These are phyloP conservation scores for Fistulifera solaris DNA, from an alignment of 108 stramenopile species.

Conservation along the genomic window DNA sequence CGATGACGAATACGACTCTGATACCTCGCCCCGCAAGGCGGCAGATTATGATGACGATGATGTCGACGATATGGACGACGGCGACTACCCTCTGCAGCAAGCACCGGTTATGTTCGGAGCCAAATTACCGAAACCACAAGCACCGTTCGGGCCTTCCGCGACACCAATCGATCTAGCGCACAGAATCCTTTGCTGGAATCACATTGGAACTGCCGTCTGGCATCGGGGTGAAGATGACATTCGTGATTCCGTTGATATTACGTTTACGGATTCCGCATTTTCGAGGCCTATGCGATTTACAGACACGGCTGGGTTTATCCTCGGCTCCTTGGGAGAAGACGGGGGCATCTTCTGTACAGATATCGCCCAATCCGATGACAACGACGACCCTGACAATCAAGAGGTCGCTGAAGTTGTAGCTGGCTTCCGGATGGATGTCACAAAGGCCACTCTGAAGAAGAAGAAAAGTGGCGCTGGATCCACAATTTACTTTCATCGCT, in stretches of 20 bases:
- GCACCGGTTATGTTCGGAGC: background rate
- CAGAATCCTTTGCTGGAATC: constrained; percentile 84
- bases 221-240: constrained; percentile 33
- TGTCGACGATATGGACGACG: background rate
- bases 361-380: constrained; percentile 48
- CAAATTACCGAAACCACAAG: constrained; percentile 39
- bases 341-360: constrained; percentile 76
- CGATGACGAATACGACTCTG: constrained; percentile 4
- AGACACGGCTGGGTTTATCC: constrained; percentile 62
- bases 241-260: constrained; percentile 53
- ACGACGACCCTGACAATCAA: constrained; percentile 36
- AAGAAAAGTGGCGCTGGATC: constrained; percentile 41
- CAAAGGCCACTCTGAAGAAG: constrained; percentile 36
- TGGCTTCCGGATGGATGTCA: constrained; percentile 35
- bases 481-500: constrained; percentile 68
- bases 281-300: constrained; percentile 57
- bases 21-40: too few relatives aligned
- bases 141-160: constrained; percentile 68
- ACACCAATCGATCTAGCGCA: constrained; percentile 57
- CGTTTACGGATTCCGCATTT: constrained; percentile 60
- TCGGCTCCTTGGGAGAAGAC: constrained; percentile 73
- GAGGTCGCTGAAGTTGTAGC: constrained; percentile 27
- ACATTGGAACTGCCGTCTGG: constrained; percentile 54
- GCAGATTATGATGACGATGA: constrained; percentile 5
- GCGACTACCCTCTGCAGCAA: background rate